Percentiles rank a stretch among this genome's conserved stretches.
These are phyloP conservation scores for Fusarium tanahbumbuense DNA, from an alignment of 2,329 filamentous ascomycete species.

Conservation along the genomic window DNA sequence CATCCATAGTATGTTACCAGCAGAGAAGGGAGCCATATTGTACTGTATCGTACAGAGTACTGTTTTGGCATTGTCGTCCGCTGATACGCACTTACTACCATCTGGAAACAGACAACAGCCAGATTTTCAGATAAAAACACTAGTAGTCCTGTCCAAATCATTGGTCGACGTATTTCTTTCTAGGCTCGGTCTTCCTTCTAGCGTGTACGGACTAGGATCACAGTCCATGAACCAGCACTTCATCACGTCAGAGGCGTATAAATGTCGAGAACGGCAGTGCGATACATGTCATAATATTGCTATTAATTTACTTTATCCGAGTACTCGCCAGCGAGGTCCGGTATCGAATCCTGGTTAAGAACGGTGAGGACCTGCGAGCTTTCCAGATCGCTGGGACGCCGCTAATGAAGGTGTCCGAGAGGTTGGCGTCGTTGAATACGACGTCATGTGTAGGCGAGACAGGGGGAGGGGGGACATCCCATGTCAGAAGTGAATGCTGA, in stretches of 20 bases:
- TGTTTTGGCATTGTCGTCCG: constrained; percentile 7
- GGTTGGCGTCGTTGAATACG: constrained; percentile 33
- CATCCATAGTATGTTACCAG: constrained; percentile 11
- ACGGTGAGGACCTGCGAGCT: constrained; percentile 35
- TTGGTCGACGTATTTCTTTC: constrained; percentile 9
- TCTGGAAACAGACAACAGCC: neutral
- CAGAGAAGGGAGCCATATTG: constrained; percentile 1
- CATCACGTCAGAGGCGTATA: constrained; percentile 42
- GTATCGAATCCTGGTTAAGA: constrained; percentile 28
- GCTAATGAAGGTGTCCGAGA: constrained; percentile 38
- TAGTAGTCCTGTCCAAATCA: neutral
- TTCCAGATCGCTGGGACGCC: constrained; percentile 47
- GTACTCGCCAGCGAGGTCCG: constrained; percentile 16
- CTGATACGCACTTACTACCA: neutral
- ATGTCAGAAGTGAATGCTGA: neutral
- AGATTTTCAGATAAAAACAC: neutral
- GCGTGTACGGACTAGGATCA: constrained; percentile 12
- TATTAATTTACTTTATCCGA: constrained; percentile 34
- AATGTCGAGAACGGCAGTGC: constrained; percentile 6
- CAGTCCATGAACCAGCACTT: constrained; percentile 1
- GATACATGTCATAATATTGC: constrained; percentile 21
- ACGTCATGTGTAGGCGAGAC: constrained; percentile 31
- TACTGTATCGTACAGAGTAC: neutral
- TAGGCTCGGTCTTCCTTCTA: constrained; percentile 24
- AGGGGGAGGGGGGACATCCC: neutral